These are phyloP conservation scores for Prinsepia uniflora DNA, from an alignment of 306 rosid genomes.

Conservation along the genomic window DNA sequence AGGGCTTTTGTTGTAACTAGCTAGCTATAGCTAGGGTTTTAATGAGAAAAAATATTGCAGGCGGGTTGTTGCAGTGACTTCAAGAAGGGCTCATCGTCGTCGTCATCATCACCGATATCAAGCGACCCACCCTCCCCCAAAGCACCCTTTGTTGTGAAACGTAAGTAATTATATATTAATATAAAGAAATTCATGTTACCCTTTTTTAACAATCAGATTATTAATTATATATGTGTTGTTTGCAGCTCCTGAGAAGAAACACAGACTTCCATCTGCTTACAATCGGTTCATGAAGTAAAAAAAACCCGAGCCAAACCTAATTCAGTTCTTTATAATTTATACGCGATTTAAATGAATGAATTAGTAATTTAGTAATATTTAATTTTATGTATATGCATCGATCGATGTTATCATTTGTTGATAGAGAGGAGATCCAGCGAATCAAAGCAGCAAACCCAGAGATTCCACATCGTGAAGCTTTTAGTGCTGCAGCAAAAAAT, in stretches of 20 bases:
- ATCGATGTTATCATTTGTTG: neutral
- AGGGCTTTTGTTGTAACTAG: too few species aligned
- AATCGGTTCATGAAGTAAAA: conserved; percentile 98
- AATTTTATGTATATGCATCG: neutral
- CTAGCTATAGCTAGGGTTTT: neutral
- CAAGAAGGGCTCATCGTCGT: conserved; percentile 53
- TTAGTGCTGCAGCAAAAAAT: conserved; percentile 92
- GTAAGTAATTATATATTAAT: conserved; percentile 28
- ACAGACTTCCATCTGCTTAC: conserved; percentile 94
- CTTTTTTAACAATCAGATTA: neutral
- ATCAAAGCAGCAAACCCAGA: conserved; percentile 90
- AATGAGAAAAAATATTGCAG: conserved; percentile 30
- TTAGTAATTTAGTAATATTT: too few species aligned
- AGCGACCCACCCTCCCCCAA: conserved; percentile 73
- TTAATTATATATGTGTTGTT: neutral
- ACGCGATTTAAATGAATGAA: too few species aligned
- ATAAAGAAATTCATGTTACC: neutral
- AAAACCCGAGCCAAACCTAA: neutral
- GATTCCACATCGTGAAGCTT: conserved; percentile 97
- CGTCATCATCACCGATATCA: conserved; percentile 56
- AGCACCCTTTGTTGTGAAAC: conserved; percentile 89
- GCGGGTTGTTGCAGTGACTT: conserved; percentile 48
- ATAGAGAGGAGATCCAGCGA: conserved; percentile 94
- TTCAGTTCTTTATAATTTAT: neutral
- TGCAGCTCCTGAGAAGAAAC: conserved; percentile 98